phyloP scores from a whole-genome alignment of 345 rosid species.

The Adansonia digitata region DNA sequence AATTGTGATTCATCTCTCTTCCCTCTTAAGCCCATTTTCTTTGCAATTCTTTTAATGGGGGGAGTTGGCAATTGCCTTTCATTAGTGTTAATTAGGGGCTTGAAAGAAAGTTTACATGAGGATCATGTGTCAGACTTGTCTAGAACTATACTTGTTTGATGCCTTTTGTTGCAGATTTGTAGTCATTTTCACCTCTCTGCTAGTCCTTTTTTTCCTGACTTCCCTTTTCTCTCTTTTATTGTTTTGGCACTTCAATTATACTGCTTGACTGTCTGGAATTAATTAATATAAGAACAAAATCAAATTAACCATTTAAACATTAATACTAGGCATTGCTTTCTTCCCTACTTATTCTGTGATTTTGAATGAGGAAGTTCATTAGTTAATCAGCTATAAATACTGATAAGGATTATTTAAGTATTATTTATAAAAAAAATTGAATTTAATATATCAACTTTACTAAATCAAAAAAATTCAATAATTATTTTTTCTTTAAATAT shows the following conservation, averaged over 20 bases:
- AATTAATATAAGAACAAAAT: background rate
- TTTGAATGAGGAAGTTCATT: background rate
- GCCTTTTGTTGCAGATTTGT: conserved; percentile 21
- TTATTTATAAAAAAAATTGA: too few relatives aligned
- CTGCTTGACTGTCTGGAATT: conserved; percentile 18
- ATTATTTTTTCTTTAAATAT: too few relatives aligned
- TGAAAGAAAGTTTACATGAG: too few relatives aligned
- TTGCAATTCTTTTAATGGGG: background rate
- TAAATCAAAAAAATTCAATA: too few relatives aligned
- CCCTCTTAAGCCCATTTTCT: background rate
- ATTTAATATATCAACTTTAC: too few relatives aligned
- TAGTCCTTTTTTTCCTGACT: background rate
- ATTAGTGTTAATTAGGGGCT: too few relatives aligned
- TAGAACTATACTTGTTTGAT: conserved; percentile 12
- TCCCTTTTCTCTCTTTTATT: background rate
- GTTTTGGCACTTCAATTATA: conserved; percentile 16
- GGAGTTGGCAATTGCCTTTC: conserved; percentile 1
- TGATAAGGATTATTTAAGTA: too few relatives aligned
- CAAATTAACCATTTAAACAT: background rate
- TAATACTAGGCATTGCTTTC: background rate
- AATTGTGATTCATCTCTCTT: too few relatives aligned
- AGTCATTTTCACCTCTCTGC: conserved; percentile 16
- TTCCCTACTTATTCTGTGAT: background rate
- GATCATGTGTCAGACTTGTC: conserved; percentile 25
- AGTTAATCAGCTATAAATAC: too few relatives aligned